Evolutionary conservation across 805 yeast genomes (phyloP).

Genomic region (Starmerella stellata): DNA sequence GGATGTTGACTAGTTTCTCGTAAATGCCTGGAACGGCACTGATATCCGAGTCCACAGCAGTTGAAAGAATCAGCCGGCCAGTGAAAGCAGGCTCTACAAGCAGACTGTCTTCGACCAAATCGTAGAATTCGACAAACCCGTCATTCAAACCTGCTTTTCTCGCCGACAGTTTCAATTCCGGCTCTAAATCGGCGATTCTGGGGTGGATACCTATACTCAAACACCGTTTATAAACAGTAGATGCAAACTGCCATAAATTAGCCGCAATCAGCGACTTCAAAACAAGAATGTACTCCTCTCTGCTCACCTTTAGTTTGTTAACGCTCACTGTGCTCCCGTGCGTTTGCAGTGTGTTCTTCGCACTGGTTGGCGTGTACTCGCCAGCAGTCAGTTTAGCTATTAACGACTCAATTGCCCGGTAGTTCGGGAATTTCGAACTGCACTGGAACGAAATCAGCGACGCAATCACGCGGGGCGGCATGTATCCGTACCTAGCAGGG

Average conservation of each 20-base stretch:
- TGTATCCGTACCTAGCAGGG: background rate
- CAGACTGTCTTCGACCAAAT: background rate
- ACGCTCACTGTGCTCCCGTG: background rate
- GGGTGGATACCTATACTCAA: background rate
- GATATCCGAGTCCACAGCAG: background rate
- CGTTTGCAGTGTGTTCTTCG: background rate
- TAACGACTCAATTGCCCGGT: no score
- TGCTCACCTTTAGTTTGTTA: background rate
- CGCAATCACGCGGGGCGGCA: conserved; percentile 7
- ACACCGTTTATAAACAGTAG: background rate
- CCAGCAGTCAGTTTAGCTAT: no score
- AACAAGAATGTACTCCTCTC: background rate
- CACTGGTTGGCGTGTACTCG: background rate
- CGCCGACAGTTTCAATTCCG: background rate
- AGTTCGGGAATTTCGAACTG: background rate
- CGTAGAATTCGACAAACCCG: background rate
- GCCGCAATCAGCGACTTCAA: background rate
- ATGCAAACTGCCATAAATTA: background rate
- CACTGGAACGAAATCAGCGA: conserved; percentile 6
- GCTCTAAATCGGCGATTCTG: background rate
- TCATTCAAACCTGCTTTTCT: background rate
- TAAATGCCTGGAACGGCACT: background rate
- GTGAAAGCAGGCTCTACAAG: background rate
- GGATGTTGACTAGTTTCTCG: background rate
- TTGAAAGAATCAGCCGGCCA: background rate